phyloP scores from a whole-genome alignment of 192 early-diverging fungal species.

The Coemansia sp. region DNA sequence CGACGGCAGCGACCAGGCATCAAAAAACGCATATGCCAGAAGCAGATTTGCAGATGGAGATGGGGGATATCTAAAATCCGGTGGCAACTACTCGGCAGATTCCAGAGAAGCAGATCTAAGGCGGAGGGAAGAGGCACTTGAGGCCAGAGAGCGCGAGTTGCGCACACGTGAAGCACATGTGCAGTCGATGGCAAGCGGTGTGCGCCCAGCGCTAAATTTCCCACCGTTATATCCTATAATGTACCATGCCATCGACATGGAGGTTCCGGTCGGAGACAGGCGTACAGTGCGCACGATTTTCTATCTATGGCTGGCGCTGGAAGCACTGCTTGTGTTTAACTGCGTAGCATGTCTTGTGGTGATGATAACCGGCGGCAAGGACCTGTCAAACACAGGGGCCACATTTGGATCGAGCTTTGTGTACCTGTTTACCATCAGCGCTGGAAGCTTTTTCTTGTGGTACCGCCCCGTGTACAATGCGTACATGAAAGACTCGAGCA shows the following conservation, averaged over 20 bases:
- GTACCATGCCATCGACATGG: slow-evolving; percentile 74
- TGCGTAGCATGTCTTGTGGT: slow-evolving; percentile 75
- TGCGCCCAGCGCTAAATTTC: slow-evolving; percentile 76
- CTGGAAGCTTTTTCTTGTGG: slow-evolving; percentile 80
- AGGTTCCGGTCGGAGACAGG: slow-evolving; percentile 68
- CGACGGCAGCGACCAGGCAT: slow-evolving; percentile 9
- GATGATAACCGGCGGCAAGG: slow-evolving; percentile 62
- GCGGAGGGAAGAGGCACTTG: slow-evolving; percentile 74
- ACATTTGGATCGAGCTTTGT: slow-evolving; percentile 77
- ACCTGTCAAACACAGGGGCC: slow-evolving; percentile 67
- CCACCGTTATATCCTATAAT: slow-evolving; percentile 82
- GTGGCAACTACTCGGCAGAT: slow-evolving; percentile 19
- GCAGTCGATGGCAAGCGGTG: slow-evolving; percentile 53
- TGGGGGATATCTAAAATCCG: slow-evolving; percentile 11
- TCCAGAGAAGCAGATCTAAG: slow-evolving; percentile 71
- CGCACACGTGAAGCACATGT: slow-evolving; percentile 63
- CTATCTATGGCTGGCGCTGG: slow-evolving; percentile 71
- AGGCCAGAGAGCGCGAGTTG: slow-evolving; percentile 70
- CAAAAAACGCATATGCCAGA: slow-evolving; percentile 7
- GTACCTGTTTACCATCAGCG: slow-evolving; percentile 73
- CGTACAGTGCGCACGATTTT: slow-evolving; percentile 68
- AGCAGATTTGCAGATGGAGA: slow-evolving; percentile 10
- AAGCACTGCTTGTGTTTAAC: slow-evolving; percentile 72
- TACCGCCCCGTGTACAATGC: slow-evolving; percentile 88
- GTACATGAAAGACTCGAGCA: slow-evolving; percentile 80